These are phyloP conservation scores for Thamnidium elegans DNA, from an alignment of 192 early-diverging fungal species.

Conservation along the genomic window DNA sequence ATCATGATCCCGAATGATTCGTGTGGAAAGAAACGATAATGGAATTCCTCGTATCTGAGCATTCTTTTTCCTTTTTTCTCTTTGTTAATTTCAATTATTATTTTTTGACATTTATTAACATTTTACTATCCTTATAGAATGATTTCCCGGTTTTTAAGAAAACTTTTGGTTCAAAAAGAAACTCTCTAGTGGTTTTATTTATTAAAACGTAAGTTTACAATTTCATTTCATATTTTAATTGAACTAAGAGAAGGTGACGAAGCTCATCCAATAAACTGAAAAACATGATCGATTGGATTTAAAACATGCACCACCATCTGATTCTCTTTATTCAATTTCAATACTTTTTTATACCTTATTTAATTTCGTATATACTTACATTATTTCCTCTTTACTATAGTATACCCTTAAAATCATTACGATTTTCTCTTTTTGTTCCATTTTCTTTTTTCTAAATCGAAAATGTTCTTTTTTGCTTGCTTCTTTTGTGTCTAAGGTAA, in stretches of 20 bases:
- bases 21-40: constrained; percentile 16
- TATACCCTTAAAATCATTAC: not conserved
- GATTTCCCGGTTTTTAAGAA: not conserved
- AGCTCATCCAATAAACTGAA: constrained; percentile 20
- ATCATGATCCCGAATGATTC: constrained; percentile 14
- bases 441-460: not conserved
- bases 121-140: not conserved
- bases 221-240: constrained; percentile 5
- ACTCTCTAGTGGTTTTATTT: no score
- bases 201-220: constrained; percentile 8
- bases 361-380: not conserved
- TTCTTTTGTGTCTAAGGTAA: not conserved
- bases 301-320: constrained; percentile 31
- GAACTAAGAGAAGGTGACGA: constrained; percentile 15
- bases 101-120: not conserved
- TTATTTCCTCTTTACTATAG: not conserved
- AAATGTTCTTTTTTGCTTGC: not conserved
- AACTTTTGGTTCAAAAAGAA: no score
- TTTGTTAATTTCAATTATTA: not conserved
- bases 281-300: constrained; percentile 22
- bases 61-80: not conserved
- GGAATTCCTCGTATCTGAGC: constrained; percentile 25
- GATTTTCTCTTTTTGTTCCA: no score
- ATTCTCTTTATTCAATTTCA: constrained; percentile 5
- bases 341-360: not conserved